Percentiles rank a stretch among this genome's conserved stretches.
phyloP scores from a whole-genome alignment of 805 yeast species.

The Hagleromyces aurorensis region DNA sequence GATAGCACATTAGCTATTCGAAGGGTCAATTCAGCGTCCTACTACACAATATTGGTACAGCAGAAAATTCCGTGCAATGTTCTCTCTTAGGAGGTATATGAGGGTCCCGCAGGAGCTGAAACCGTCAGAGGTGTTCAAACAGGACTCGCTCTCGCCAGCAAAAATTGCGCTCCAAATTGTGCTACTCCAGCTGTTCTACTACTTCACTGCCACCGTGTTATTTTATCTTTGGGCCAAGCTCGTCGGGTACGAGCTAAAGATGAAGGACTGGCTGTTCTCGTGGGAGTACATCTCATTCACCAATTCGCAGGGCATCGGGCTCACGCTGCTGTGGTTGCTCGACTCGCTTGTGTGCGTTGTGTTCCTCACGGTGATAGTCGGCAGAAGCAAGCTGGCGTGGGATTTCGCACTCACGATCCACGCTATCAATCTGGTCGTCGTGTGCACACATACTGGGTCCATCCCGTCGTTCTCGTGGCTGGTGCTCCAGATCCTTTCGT shows the following conservation, averaged over 20 bases:
- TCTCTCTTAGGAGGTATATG: slow-evolving; percentile 24
- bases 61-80: slow-evolving; percentile 8
- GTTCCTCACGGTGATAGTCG: slow-evolving; percentile 80
- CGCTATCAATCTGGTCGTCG: slow-evolving; percentile 63
- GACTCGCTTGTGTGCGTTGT: slow-evolving; percentile 78
- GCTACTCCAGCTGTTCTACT: slow-evolving; percentile 70
- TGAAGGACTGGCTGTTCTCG: slow-evolving; percentile 62
- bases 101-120: slow-evolving; percentile 25
- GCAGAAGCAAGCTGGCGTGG: slow-evolving; percentile 89
- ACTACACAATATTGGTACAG: too few relatives aligned
- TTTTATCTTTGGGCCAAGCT: slow-evolving; percentile 60
- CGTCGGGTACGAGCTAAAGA: slow-evolving; percentile 59
- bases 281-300: slow-evolving; percentile 70
- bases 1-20: too few relatives aligned
- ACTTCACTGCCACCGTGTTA: slow-evolving; percentile 58
- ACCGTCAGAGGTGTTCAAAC: slow-evolving; percentile 27
- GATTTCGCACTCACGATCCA: slow-evolving; percentile 95
- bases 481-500: slow-evolving; percentile 63
- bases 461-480: slow-evolving; percentile 86
- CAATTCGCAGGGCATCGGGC: slow-evolving; percentile 72
- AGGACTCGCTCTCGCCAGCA: slow-evolving; percentile 47
- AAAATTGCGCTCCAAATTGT: slow-evolving; percentile 65
- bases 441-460: slow-evolving; percentile 52
- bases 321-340: slow-evolving; percentile 70
- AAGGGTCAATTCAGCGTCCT: background rate